These are phyloP conservation scores for Vitis rotundifolia DNA, from an alignment of 164 flowering plant species.

Conservation along the genomic window DNA sequence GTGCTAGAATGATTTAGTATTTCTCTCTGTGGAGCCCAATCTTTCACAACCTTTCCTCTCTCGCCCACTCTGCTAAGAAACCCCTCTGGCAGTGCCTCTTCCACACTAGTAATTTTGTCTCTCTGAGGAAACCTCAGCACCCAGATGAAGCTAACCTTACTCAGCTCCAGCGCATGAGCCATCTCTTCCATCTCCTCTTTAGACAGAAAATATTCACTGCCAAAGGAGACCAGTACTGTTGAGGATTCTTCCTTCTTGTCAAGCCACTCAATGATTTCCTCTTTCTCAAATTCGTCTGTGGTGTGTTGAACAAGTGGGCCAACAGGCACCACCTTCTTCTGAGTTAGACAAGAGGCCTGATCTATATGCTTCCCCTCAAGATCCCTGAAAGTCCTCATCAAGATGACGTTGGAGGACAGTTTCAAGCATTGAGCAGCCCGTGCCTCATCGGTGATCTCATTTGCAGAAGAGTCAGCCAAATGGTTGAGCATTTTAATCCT, in stretches of 20 bases:
- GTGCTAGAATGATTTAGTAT: constrained; percentile 17
- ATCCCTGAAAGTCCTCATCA: constrained; percentile 16
- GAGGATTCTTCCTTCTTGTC: constrained; percentile 1
- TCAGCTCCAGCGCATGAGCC: constrained; percentile 23
- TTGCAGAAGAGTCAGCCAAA: not conserved
- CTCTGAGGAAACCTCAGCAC: constrained; percentile 21
- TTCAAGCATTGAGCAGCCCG: not conserved
- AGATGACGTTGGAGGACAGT: not conserved
- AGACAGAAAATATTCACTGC: constrained; percentile 10
- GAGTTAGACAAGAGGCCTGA: not conserved
- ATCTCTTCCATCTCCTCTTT: constrained; percentile 16
- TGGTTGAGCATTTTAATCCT: too few relatives aligned
- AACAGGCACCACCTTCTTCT: constrained; percentile 12
- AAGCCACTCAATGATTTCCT: constrained; percentile 2
- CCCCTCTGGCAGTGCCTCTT: constrained; percentile 20
- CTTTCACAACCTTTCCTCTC: constrained; percentile 16
- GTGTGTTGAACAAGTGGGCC: constrained; percentile 15
- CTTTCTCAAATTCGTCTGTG: not conserved
- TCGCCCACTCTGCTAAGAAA: constrained; percentile 15
- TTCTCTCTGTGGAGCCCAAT: constrained; percentile 24
- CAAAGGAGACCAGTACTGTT: constrained; percentile 11
- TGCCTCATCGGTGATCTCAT: not conserved
- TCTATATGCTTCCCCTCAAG: constrained; percentile 14
- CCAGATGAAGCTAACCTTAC: constrained; percentile 25
- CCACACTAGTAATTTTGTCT: not conserved